Evolutionary conservation across 768 basidiomycete species (phyloP), one percentile per base, ranked within the genome.

Genomic region (Leccinum rimulosum): DNA sequence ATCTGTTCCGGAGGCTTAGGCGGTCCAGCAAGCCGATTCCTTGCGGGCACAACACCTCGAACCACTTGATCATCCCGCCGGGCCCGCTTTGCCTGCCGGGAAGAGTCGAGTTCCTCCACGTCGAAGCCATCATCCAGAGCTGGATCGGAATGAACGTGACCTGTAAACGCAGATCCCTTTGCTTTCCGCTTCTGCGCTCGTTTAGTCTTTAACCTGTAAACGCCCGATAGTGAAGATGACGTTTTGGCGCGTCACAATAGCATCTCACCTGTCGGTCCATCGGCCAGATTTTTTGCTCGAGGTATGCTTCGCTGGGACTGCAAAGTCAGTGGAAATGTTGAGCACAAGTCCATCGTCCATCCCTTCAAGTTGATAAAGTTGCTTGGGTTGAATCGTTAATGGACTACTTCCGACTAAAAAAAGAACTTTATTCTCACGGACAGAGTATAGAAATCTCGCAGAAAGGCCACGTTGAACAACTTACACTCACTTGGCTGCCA

Each of bases 291-390:
- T 88, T 60, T 80, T 82, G 12, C 60, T 65, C 0, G 49, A 52
- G 4, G 58, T 47, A 55, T 75, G 76, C 22, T 61, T 75, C 19
- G 74, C 63, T 36, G 65, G 6, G 25, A 60, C 57, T 14, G 67
- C 57, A 52, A 74, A 65, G 54, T 82, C 79, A 2, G 74, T 68
- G 25, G 81, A 82, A 60, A 93, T 79, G 70, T 93, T 92, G 59
- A 93, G 80, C 36, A 93, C 81, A 52, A 93, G 79, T 52, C 78
- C 88, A 72, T 89, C 87, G 74, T 90, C 88, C 86, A 88, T 87
- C 11, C 11, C n/a, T n/a, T n/a, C 27, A 38, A 15, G 60, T 11
- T 15, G 33, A 58, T 48, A 48, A 59, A n/a, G 10, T 35, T 57
- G 30, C 35, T 35, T 25, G 25, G 11, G 12, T 9, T 47, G n/a